These are phyloP conservation scores for Salix dunnii DNA, from an alignment of 345 rosid species.

Conservation along the genomic window DNA sequence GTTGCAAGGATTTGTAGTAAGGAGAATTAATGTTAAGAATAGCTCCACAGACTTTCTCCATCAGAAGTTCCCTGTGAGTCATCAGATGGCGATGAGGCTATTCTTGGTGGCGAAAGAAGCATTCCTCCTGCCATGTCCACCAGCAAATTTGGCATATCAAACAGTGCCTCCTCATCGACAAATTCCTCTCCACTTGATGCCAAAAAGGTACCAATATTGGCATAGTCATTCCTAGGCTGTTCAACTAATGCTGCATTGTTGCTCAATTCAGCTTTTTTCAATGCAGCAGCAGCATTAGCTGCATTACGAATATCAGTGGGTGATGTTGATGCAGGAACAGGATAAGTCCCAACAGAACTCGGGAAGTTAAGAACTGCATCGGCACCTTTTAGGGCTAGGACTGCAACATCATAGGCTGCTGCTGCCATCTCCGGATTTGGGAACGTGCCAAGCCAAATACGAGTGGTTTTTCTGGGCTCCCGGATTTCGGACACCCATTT, in stretches of 20 bases:
- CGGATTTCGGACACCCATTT: slow-evolving; percentile 97
- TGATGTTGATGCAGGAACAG: slow-evolving; percentile 56
- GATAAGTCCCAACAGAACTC: slow-evolving; percentile 40
- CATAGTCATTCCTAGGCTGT: neutral
- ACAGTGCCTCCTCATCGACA: slow-evolving; percentile 72
- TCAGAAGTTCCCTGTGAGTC: slow-evolving; percentile 59
- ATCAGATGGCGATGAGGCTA: slow-evolving; percentile 46
- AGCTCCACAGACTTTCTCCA: slow-evolving; percentile 69
- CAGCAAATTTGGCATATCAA: slow-evolving; percentile 75
- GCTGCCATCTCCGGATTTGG: slow-evolving; percentile 88
- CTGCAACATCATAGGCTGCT: slow-evolving; percentile 82
- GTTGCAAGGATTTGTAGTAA: neutral
- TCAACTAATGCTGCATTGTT: neutral
- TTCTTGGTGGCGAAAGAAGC: slow-evolving; percentile 79
- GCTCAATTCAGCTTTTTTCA: slow-evolving; percentile 30
- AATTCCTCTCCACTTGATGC: slow-evolving; percentile 24
- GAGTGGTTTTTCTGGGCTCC: slow-evolving; percentile 75
- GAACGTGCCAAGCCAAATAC: slow-evolving; percentile 94
- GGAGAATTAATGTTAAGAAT: slow-evolving; percentile 14
- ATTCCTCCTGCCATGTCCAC: slow-evolving; percentile 94
- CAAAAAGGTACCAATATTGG: neutral
- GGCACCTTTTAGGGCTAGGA: slow-evolving; percentile 64
- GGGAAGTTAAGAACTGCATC: slow-evolving; percentile 76
- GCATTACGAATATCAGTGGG: slow-evolving; percentile 64
- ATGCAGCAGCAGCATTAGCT: slow-evolving; percentile 54